Evolutionary conservation across 2,329 filamentous ascomycete genomes (phyloP).

Genomic region (Fusarium caatingaense): DNA sequence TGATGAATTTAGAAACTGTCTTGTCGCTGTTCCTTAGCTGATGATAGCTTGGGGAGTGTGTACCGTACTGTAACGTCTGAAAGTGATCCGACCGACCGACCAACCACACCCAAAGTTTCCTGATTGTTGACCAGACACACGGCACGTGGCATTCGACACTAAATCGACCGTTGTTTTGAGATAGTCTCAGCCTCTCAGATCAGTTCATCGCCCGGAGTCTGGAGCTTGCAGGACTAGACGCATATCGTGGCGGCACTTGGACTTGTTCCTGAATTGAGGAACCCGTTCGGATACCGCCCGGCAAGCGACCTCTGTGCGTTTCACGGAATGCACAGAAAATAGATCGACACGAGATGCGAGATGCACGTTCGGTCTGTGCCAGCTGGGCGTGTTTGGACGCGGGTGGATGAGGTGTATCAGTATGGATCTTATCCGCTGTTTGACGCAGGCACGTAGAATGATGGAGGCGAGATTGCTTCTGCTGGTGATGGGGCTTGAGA

Average conservation of each 20-base stretch:
- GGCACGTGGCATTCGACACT: constrained; percentile 44
- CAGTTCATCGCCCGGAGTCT: constrained; percentile 30
- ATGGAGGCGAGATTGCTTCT: constrained; percentile 14
- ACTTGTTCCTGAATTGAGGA: constrained; percentile 4
- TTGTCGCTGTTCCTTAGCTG: not conserved
- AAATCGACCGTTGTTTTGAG: constrained; percentile 42
- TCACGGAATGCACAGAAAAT: constrained; percentile 4
- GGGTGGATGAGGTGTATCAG: constrained; percentile 6
- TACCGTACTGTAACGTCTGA: not conserved
- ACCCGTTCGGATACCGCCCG: constrained; percentile 10
- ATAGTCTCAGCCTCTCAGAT: constrained; percentile 40
- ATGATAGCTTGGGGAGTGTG: not conserved
- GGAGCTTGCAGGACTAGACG: constrained; percentile 14
- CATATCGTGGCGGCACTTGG: not conserved
- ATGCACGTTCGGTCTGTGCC: constrained; percentile 26
- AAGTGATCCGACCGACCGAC: constrained; percentile 4
- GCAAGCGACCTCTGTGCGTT: constrained; percentile 18
- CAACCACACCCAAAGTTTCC: constrained; percentile 6
- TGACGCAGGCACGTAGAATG: constrained; percentile 7
- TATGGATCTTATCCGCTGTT: constrained; percentile 6
- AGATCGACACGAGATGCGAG: constrained; percentile 13
- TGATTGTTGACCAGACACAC: constrained; percentile 40
- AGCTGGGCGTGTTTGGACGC: constrained; percentile 21
- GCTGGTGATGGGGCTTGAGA: not conserved
- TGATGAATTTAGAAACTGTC: not conserved